Conservation (phyloP, 257 asterid genomes). For the Solanum microdontum region DNA sequence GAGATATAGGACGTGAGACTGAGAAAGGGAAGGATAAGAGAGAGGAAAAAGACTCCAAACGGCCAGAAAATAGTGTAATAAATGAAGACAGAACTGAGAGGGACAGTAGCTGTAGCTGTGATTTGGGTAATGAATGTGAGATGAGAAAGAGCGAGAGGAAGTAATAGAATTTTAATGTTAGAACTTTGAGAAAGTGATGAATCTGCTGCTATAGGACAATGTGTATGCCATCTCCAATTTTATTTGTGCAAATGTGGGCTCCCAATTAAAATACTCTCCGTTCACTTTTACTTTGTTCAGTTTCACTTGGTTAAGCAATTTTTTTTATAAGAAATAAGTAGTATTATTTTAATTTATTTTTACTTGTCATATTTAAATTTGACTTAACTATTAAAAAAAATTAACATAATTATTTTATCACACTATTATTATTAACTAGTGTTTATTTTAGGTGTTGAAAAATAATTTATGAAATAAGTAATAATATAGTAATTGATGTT, state of each 20-base stretch:
- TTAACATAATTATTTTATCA: no score
- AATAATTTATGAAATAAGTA: no score
- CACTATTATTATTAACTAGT: no score
- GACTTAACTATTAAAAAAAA: no score
- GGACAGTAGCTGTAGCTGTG: constrained; percentile 19
- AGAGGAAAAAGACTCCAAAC: constrained; percentile 12
- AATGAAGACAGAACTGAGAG: constrained; percentile 33
- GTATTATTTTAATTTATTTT: no score
- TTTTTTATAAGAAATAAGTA: no score
- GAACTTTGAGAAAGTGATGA: neutral
- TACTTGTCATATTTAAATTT: no score
- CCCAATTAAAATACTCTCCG: no score
- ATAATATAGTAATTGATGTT: no score
- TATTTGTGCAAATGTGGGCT: neutral
- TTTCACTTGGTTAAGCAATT: accelerated
- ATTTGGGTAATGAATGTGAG: constrained; percentile 20
- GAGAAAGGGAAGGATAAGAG: constrained; percentile 25
- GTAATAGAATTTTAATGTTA: neutral
- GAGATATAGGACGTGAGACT: constrained; percentile 71
- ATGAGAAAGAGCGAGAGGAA: neutral
- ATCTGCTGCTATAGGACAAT: neutral
- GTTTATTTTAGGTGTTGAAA: no score
- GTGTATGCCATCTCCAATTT: neutral
- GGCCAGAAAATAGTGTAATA: constrained; percentile 5
- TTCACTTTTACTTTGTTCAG: neutral